Evolutionary conservation across 352 stramenopile genomes (phyloP).

Genomic region (Elongisporangium prolatum): DNA sequence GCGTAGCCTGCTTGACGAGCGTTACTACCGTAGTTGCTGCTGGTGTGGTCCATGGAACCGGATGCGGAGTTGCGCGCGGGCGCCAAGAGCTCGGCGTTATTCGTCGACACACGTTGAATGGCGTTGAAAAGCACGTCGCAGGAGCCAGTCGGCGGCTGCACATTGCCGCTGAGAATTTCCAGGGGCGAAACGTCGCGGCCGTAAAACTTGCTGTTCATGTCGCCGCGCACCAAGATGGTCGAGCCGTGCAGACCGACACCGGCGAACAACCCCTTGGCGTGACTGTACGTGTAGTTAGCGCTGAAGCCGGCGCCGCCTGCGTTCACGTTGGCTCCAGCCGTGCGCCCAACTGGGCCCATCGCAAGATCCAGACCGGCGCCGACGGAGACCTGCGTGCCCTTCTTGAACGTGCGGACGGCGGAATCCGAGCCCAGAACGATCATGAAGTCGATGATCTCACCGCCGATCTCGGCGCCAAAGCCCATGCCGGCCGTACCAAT

Average conservation of each 20-base stretch:
- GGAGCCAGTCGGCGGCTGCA: conserved; percentile 47
- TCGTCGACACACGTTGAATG: conserved; percentile 42
- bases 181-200: conserved; percentile 71
- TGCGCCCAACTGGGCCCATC: conserved; percentile 62
- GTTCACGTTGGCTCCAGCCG: conserved; percentile 70
- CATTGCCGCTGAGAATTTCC: conserved; percentile 78
- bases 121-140: conserved; percentile 72
- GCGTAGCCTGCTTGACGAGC: background rate
- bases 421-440: conserved; percentile 74
- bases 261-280: conserved; percentile 76
- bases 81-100: conserved; percentile 3
- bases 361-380: conserved; percentile 74
- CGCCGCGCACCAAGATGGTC: conserved; percentile 76
- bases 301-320: conserved; percentile 71
- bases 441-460: conserved; percentile 88
- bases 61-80: conserved; percentile 7
- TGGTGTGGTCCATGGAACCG: conserved; percentile 18
- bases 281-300: conserved; percentile 85
- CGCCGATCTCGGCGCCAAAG: conserved; percentile 80
- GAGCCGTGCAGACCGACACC: conserved; percentile 77
- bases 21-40: conserved; percentile 8
- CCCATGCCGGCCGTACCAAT: conserved; percentile 79
- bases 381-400: conserved; percentile 76
- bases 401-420: conserved; percentile 81
- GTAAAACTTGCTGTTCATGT: conserved; percentile 87